These are phyloP conservation scores for Fragaria nilgerrensis DNA, from an alignment of 306 rosid species.

Conservation along the genomic window DNA sequence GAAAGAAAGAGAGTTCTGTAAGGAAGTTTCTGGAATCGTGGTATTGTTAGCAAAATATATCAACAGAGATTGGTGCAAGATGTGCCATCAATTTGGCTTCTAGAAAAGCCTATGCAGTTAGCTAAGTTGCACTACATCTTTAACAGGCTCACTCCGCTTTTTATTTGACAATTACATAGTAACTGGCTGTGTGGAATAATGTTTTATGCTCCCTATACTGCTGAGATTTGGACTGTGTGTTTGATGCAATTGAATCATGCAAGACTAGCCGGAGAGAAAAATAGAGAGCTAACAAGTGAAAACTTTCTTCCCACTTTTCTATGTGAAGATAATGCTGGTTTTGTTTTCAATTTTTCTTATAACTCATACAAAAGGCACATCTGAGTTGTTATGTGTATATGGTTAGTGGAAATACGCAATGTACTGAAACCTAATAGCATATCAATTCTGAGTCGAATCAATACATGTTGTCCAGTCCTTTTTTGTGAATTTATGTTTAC, in stretches of 20 bases:
- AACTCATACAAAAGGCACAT: neutral
- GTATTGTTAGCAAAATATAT: neutral
- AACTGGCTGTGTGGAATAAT: neutral
- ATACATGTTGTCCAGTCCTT: neutral
- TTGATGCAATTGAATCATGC: neutral
- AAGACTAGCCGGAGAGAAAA: neutral
- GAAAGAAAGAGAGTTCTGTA: too few relatives aligned
- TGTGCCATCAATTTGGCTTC: neutral
- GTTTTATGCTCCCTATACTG: neutral
- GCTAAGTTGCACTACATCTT: neutral
- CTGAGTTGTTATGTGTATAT: neutral
- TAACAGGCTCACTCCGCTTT: neutral
- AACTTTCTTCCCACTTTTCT: neutral
- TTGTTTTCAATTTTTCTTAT: neutral
- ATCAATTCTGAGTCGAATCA: neutral
- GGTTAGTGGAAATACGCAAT: neutral
- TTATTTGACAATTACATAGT: neutral
- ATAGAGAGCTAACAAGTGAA: neutral
- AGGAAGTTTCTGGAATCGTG: neutral
- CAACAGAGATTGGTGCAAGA: neutral
- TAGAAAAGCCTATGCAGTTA: neutral
- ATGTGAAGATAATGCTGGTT: neutral
- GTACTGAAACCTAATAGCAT: neutral
- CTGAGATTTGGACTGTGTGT: neutral
- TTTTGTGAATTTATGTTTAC: conserved; percentile 2